phyloP scores from a whole-genome alignment of 2,329 filamentous ascomycete species.

The Didymellaceae sp. region DNA sequence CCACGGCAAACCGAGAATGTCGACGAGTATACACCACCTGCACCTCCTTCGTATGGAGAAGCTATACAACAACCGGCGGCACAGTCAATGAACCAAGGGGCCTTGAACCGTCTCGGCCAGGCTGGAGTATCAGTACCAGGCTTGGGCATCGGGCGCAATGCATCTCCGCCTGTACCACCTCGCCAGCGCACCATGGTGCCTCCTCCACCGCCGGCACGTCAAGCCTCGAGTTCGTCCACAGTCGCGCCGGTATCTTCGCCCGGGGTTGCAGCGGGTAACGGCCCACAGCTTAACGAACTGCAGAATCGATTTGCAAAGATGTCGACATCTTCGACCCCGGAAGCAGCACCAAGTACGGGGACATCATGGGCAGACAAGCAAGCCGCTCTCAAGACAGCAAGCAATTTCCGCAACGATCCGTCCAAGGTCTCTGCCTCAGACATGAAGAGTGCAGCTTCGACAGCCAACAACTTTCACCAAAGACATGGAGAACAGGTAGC shows the following conservation, averaged over 20 bases:
- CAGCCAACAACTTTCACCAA: slow-evolving; percentile 72
- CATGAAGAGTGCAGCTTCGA: slow-evolving; percentile 63
- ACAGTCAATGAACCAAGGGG: slow-evolving; percentile 62
- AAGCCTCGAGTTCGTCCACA: slow-evolving; percentile 29
- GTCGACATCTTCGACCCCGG: slow-evolving; percentile 43
- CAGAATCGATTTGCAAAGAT: slow-evolving; percentile 67
- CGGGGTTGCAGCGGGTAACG: slow-evolving; percentile 27
- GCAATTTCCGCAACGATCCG: slow-evolving; percentile 65
- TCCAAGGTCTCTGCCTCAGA: slow-evolving; percentile 67
- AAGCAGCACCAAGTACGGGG: slow-evolving; percentile 52
- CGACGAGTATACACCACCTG: slow-evolving; percentile 52
- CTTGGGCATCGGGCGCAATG: slow-evolving; percentile 69
- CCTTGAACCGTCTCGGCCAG: slow-evolving; percentile 70
- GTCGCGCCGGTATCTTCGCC: slow-evolving; percentile 30
- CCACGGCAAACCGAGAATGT: slow-evolving; percentile 67
- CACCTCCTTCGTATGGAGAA: slow-evolving; percentile 59
- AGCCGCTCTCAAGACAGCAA: slow-evolving; percentile 66
- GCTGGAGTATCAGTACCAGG: slow-evolving; percentile 81
- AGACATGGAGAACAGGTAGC: slow-evolving; percentile 72
- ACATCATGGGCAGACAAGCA: slow-evolving; percentile 70
- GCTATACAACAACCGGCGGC: slow-evolving; percentile 38
- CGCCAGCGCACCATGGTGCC: slow-evolving; percentile 43
- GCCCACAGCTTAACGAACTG: slow-evolving; percentile 66
- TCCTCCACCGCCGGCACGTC: slow-evolving; percentile 38
- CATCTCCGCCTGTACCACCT: slow-evolving; percentile 41